Evolutionary conservation across 805 yeast species (phyloP).

Genomic region (Maudiozyma bulderi): DNA sequence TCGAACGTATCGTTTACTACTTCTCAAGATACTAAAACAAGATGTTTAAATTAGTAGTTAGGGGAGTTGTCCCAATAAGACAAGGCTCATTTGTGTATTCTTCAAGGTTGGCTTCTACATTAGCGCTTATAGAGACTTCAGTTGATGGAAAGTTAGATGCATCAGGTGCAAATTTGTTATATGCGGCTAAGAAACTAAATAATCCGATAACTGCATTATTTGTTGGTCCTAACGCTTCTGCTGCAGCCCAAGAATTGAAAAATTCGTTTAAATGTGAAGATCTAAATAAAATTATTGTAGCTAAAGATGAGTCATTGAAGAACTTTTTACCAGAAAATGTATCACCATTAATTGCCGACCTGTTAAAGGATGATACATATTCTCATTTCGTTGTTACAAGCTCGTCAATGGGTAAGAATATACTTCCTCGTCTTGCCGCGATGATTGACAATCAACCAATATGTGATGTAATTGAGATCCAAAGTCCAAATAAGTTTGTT

Average conservation of each 20-base stretch:
- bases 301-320: slow-evolving; percentile 47
- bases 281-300: slow-evolving; percentile 46
- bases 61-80: background rate
- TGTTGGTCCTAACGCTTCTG: slow-evolving; percentile 52
- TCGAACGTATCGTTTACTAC: background rate
- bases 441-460: slow-evolving; percentile 78
- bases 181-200: slow-evolving; percentile 71
- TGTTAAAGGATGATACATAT: slow-evolving; percentile 24
- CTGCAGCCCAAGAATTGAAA: slow-evolving; percentile 35
- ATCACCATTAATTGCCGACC: slow-evolving; percentile 51
- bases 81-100: background rate
- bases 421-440: slow-evolving; percentile 83
- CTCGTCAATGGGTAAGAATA: slow-evolving; percentile 78
- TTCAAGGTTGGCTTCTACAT: slow-evolving; percentile 40
- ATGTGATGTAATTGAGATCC: slow-evolving; percentile 67
- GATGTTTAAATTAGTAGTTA: slow-evolving; percentile 3
- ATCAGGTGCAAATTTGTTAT: slow-evolving; percentile 58
- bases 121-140: slow-evolving; percentile 63
- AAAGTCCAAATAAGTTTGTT: slow-evolving; percentile 59
- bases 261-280: slow-evolving; percentile 9
- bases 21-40: background rate
- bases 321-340: slow-evolving; percentile 72
- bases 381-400: slow-evolving; percentile 74
- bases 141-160: slow-evolving; percentile 48
- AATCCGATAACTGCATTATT: slow-evolving; percentile 73